Percentiles rank a stretch among this genome's conserved stretches.
These are phyloP conservation scores for Candida cerambycidarum DNA, from an alignment of 805 yeast species.

Conservation along the genomic window DNA sequence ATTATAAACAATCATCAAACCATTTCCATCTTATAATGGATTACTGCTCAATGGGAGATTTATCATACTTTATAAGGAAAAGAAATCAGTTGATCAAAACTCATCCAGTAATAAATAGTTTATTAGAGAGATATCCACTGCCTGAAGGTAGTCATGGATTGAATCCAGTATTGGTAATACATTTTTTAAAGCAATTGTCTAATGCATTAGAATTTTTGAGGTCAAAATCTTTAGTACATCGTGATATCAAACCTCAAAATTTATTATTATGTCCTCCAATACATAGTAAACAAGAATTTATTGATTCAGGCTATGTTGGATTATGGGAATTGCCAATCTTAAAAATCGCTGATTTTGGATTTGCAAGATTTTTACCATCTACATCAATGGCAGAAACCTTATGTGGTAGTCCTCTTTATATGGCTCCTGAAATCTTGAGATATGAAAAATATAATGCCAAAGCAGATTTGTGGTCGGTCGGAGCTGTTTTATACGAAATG, in stretches of 20 bases:
- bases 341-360: slow-evolving; percentile 96
- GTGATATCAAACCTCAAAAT: slow-evolving; percentile 96
- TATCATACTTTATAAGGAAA: slow-evolving; percentile 80
- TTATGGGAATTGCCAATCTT: slow-evolving; percentile 85
- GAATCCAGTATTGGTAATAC: slow-evolving; percentile 73
- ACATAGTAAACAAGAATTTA: slow-evolving; percentile 60
- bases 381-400: slow-evolving; percentile 95
- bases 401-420: slow-evolving; percentile 96
- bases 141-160: slow-evolving; percentile 78
- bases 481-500: slow-evolving; percentile 95
- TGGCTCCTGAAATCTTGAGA: slow-evolving; percentile 97
- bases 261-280: slow-evolving; percentile 79
- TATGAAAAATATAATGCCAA: slow-evolving; percentile 96
- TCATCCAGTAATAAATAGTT: slow-evolving; percentile 75
- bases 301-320: slow-evolving; percentile 63
- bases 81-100: slow-evolving; percentile 67
- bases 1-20: slow-evolving; percentile 72
- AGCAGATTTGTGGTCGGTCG: slow-evolving; percentile 98
- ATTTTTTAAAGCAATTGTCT: slow-evolving; percentile 83
- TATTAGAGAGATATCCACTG: slow-evolving; percentile 80
- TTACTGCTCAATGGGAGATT: slow-evolving; percentile 92
- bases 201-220: slow-evolving; percentile 82
- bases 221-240: slow-evolving; percentile 80
- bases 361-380: slow-evolving; percentile 90
- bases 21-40: slow-evolving; percentile 94